Percentiles rank a stretch among this genome's conserved stretches.
These are phyloP conservation scores for Amanita subjunquillea DNA, from an alignment of 768 basidiomycete genomes.

Conservation along the genomic window DNA sequence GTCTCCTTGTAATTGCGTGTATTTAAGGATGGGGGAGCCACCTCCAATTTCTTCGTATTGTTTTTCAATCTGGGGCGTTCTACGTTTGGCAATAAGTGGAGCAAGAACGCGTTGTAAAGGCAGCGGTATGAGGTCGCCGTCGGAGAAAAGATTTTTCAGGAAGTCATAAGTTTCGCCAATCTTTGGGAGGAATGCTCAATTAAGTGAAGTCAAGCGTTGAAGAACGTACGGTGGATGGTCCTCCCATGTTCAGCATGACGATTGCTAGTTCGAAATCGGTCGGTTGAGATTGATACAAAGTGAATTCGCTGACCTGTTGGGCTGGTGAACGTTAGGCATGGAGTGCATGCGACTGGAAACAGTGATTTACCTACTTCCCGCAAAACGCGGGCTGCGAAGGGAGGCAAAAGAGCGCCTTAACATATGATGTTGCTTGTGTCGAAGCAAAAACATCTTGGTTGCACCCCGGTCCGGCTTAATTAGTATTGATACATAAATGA, in stretches of 20 bases:
- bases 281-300: not conserved
- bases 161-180: conserved; percentile 90
- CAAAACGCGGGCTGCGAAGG: conserved; percentile 24
- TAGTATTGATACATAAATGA: not conserved
- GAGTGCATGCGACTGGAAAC: not conserved
- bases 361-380: conserved; percentile 20
- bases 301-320: conserved; percentile 44
- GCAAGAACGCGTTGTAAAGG: conserved; percentile 87
- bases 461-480: not conserved
- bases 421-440: not conserved
- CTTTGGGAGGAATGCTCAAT: conserved; percentile 25
- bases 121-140: conserved; percentile 88
- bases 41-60: conserved; percentile 95
- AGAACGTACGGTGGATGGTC: conserved; percentile 73
- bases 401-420: conserved; percentile 22
- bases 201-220: conserved; percentile 1
- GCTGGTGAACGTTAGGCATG: conserved; percentile 19
- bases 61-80: conserved; percentile 87
- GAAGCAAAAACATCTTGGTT: not conserved
- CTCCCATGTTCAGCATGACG: conserved; percentile 99
- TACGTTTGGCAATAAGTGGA: conserved; percentile 78
- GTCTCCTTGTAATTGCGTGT: conserved; percentile 81
- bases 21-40: conserved; percentile 89
- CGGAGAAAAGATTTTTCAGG: conserved; percentile 85
- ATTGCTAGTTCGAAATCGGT: conserved; percentile 40